Percentiles rank a stretch among this genome's conserved stretches.
These are phyloP conservation scores for Domatiomyces catenatus DNA, from an alignment of 2,329 filamentous ascomycete species.

Conservation along the genomic window DNA sequence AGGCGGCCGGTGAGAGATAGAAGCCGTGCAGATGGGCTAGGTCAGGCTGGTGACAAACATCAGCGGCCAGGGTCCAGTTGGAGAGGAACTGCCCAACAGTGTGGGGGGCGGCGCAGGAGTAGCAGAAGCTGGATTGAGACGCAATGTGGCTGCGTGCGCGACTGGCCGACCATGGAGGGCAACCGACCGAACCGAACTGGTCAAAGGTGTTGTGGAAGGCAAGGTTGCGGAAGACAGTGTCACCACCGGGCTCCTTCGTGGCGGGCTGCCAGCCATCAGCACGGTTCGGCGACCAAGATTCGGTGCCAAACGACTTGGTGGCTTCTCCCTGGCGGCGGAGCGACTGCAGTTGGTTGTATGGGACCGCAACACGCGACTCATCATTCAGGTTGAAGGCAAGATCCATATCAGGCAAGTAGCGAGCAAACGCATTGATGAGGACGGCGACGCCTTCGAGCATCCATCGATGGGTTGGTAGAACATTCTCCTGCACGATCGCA, in stretches of 20 bases:
- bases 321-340: constrained; percentile 22
- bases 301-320: constrained; percentile 3
- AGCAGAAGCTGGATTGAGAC: constrained; percentile 50
- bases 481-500: constrained; percentile 34
- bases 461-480: constrained; percentile 42
- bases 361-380: constrained; percentile 41
- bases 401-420: constrained; percentile 47
- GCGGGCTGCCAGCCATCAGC: constrained; percentile 25
- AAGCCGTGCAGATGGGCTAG: constrained; percentile 59
- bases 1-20: constrained; percentile 48
- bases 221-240: constrained; percentile 26
- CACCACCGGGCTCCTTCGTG: constrained; percentile 21
- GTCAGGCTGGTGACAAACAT: constrained; percentile 65
- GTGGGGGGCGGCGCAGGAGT: constrained; percentile 46
- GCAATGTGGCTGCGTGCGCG: constrained; percentile 37
- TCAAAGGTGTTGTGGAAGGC: constrained; percentile 28
- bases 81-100: constrained; percentile 51
- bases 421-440: constrained; percentile 40
- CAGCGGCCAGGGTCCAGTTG: constrained; percentile 49
- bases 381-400: constrained; percentile 49
- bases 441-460: constrained; percentile 39
- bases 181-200: constrained; percentile 36
- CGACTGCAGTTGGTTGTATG: constrained; percentile 28
- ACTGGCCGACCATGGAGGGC: constrained; percentile 46
- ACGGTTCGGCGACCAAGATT: constrained; percentile 25